Conservation (phyloP, 345 rosid genomes). For the Psidium guajava region DNA sequence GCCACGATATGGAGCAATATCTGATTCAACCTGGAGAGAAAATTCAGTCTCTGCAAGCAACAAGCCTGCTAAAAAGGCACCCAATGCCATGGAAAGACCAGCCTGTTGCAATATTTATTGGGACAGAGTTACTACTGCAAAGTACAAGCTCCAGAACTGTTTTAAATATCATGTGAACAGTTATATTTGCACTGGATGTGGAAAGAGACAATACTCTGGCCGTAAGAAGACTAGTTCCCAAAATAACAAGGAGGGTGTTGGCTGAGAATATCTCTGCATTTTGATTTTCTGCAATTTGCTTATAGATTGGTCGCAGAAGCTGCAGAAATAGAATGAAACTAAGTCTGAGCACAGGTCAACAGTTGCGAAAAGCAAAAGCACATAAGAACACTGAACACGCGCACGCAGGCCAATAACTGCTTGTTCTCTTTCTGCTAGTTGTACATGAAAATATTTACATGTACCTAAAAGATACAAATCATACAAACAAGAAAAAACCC, state of each 20-base stretch:
- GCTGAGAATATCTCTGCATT: constrained; percentile 99
- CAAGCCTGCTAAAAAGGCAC: constrained; percentile 97
- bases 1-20: constrained; percentile 99
- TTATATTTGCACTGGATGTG: neutral
- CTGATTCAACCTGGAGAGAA: constrained; percentile 98
- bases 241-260: constrained; percentile 86
- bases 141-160: neutral
- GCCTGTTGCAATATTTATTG: constrained; percentile 39
- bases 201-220: constrained; percentile 69
- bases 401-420: neutral
- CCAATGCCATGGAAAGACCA: constrained; percentile 99
- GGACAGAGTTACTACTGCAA: neutral
- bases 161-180: neutral
- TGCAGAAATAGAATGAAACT: constrained; percentile 21
- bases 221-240: constrained; percentile 97
- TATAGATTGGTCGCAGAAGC: constrained; percentile 98
- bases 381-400: neutral
- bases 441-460: neutral
- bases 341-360: neutral
- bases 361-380: neutral
- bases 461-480: neutral
- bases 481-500: neutral
- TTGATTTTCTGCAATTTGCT: constrained; percentile 91
- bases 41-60: constrained; percentile 99
- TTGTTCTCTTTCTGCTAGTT: neutral